Evolutionary conservation across 441 rosid species (phyloP), one percentile per base, ranked within the genome.

Genomic region (Pelargonium australe): DNA sequence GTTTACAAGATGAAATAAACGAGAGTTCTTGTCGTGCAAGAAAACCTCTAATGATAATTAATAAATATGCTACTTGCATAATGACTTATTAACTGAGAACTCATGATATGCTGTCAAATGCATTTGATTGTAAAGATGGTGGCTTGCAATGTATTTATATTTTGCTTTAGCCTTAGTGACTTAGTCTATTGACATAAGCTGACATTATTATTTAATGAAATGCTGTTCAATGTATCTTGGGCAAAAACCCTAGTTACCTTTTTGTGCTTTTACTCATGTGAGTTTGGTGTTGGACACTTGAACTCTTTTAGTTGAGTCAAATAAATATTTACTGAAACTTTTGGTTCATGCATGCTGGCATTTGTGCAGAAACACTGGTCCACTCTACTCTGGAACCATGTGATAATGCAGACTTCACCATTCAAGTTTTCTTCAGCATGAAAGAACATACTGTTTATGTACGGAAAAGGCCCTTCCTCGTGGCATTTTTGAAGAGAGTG

Each of bases 331-430:
- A 17, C 16, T 13, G n/a, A 51, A 51, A 51, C 57, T 51, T 12
- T 5, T 43, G 45, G 45, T 43, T 43, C 45, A 43, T 11, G 45
- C 6, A 12, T 51, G 57, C 16, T 12, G 16, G 75, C 43, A 12
- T 17, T 19, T 72, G 72, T 47, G 69, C 93, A 95, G 99, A 90
- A 82, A 95, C 99, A 63, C 79, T 95, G 77, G 99, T 95, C 80
- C 99, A 95, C 73, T 92, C 99, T 14, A 73, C 92, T 6, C 80
- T 92, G 13, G 96, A 90, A 79, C 97, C 93, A 43, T 95, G 97
- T 71, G 86, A 76, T 61, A 51, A 51, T 51, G 91, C 88, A 53
- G 98, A 95, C 78, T 95, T 95, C 79, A 89, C 96, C 31, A 92
- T 95, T 78, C 91, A 90, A 51, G 98, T 95, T 67, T 82, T 85